These are phyloP conservation scores for Sphagnum contortum DNA, from an alignment of 225 moss, liverwort and hornwort species.

Conservation along the genomic window DNA sequence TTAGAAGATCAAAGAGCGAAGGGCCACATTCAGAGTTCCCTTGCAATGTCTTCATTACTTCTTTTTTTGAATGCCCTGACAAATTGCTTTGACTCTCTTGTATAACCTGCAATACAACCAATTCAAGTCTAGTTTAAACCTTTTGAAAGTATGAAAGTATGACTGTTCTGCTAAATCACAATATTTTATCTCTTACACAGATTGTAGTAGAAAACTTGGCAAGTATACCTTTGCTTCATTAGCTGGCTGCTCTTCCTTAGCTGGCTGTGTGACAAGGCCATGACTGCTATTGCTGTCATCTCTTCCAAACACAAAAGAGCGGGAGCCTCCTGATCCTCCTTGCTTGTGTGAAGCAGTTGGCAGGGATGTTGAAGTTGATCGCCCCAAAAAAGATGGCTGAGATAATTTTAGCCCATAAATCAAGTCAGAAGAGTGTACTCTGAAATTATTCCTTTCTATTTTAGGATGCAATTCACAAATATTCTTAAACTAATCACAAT, in stretches of 20 bases:
- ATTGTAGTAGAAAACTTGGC: neutral
- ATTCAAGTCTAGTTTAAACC: slow-evolving; percentile 9
- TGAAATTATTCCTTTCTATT: no score
- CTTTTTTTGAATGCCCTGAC: slow-evolving; percentile 7
- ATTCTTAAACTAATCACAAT: no score
- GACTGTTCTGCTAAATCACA: neutral
- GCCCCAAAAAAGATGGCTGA: slow-evolving; percentile 79
- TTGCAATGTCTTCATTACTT: slow-evolving; percentile 12
- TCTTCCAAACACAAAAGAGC: slow-evolving; percentile 83
- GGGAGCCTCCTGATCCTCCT: slow-evolving; percentile 50
- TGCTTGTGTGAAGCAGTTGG: slow-evolving; percentile 53
- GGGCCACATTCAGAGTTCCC: slow-evolving; percentile 22
- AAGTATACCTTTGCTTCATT: slow-evolving; percentile 10
- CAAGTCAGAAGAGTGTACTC: no score
- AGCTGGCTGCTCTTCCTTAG: slow-evolving; percentile 25
- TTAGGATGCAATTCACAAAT: no score
- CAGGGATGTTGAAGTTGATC: slow-evolving; percentile 39
- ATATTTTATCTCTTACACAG: neutral
- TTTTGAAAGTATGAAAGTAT: neutral
- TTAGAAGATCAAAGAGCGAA: slow-evolving; percentile 78
- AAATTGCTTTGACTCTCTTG: neutral
- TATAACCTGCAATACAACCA: slow-evolving; percentile 8
- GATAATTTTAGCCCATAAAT: neutral
- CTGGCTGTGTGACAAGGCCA: slow-evolving; percentile 20
- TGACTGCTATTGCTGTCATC: slow-evolving; percentile 76